phyloP scores from a whole-genome alignment of 2,329 filamentous ascomycete species.

The Penicillium nordicum region DNA sequence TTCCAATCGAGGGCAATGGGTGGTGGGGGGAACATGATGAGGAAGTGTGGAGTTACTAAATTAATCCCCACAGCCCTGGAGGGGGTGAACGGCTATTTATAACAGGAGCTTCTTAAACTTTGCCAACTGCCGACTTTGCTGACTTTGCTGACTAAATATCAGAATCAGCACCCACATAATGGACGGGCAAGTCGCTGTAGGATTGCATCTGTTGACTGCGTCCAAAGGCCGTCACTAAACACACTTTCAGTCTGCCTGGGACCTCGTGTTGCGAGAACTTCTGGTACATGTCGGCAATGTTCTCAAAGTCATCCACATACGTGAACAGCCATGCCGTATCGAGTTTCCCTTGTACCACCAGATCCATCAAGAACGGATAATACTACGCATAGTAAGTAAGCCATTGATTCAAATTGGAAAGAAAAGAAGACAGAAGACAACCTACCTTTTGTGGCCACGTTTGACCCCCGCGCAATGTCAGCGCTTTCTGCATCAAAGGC shows the following conservation, averaged over 20 bases:
- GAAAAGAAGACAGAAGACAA: background rate
- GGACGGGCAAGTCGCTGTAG: constrained; percentile 1
- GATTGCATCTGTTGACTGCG: constrained; percentile 13
- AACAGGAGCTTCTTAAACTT: background rate
- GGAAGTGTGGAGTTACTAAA: background rate
- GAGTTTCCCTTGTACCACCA: constrained; percentile 24
- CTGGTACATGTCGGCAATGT: constrained; percentile 26
- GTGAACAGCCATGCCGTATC: constrained; percentile 34
- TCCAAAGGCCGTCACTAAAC: constrained; percentile 28
- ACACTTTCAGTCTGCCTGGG: constrained; percentile 31
- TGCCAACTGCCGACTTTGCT: background rate
- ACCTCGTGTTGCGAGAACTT: constrained; percentile 25
- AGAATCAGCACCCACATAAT: background rate
- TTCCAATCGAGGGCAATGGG: constrained; percentile 66
- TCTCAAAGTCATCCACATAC: constrained; percentile 31
- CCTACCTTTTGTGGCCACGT: constrained; percentile 23
- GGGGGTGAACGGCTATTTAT: background rate
- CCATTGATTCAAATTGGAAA: background rate
- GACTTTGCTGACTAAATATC: background rate
- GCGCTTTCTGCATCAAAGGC: constrained; percentile 33
- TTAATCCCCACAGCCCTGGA: background rate
- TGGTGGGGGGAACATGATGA: constrained; percentile 31
- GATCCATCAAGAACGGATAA: constrained; percentile 28
- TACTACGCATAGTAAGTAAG: constrained; percentile 20
- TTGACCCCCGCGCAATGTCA: constrained; percentile 32